Base-by-base conservation (phyloP, 371 early-diverging fungal species). In the Haplosporangium sp. region DNA sequence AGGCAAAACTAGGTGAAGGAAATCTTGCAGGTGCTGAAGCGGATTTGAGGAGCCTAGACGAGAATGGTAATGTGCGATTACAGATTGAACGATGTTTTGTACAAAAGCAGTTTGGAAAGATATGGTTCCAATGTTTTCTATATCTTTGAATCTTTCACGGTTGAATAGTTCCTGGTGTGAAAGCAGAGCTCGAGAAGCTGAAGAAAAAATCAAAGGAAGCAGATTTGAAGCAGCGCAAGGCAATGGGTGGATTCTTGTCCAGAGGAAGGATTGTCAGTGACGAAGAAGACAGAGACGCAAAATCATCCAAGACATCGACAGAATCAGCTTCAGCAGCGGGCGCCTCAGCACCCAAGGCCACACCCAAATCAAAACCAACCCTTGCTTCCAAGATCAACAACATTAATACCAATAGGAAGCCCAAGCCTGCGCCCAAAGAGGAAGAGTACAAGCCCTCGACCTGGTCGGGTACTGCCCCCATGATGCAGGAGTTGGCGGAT, bases 1-100 rank as follows among this genome's bases (percentile, higher is more conserved):
- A 84, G 54, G 84, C 84, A 14, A 81, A 83, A 43, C 65, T 83
- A n/a, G 54, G 37, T 8, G 80, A 82, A 9, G 83, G 82, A 5
- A 83, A 84, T 55, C 52, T 81, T 21, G 75, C 74, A 6, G 71
- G 75, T 18, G 84, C 84, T 9, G 69, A 79, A 41, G 64, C 74
- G 20, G 83, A 84, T 59, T 62, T 84, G 50, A 50, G 46, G 14
- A 62, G 67, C 52, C 62, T 83, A 55, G 73, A 68, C 14, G 69
- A 67, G 38, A 74, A 69, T 37, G 79, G 79, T 79, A 72, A 51
- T 36, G 38, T 3, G 18, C 2, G 11, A 20, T 37, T 6, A 5
- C 10, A 18, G 12, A 14, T 13, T n/a, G 42, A 18, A 20, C 40
- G 16, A 43, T 4, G 37, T 36, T 0, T 1, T 20, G 6, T 14